Evolutionary conservation across 2,329 filamentous ascomycete genomes (phyloP).

Genomic region (Xylariomycetidae sp.): DNA sequence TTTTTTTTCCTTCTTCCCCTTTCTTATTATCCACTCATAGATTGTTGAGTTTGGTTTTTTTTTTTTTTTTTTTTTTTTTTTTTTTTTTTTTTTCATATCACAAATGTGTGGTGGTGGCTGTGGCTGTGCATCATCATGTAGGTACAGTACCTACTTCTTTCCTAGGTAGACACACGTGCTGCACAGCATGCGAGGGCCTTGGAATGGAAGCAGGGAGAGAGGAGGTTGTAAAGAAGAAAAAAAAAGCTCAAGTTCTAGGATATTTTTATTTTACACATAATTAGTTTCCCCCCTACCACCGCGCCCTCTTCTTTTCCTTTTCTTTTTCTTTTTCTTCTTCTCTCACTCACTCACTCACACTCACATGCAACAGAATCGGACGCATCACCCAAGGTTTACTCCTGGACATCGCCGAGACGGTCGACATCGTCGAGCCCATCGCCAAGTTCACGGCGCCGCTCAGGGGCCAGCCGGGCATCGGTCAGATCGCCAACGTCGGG

Average conservation of each 20-base stretch:
- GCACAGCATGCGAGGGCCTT: not conserved
- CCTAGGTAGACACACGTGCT: too few species aligned
- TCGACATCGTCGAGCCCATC: slow-evolving; percentile 85
- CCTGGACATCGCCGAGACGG: slow-evolving; percentile 60
- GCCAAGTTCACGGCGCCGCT: slow-evolving; percentile 70
- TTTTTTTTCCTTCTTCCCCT: too few species aligned
- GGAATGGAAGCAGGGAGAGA: not conserved
- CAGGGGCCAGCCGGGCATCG: slow-evolving; percentile 50
- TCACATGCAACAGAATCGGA: slow-evolving; percentile 62
- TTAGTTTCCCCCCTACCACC: too few species aligned
- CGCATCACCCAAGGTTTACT: slow-evolving; percentile 76
- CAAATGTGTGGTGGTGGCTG: too few species aligned
- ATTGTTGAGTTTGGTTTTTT: not conserved
- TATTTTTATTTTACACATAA: too few species aligned
- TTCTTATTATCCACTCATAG: too few species aligned
- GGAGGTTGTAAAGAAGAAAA: not conserved
- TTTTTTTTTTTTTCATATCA: too few species aligned
- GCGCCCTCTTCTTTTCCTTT: not conserved
- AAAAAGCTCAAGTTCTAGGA: too few species aligned
- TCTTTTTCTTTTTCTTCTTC: not conserved
- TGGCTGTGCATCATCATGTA: too few species aligned
- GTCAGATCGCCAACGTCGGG: slow-evolving; percentile 64
- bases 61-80: not conserved
- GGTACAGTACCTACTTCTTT: too few species aligned
- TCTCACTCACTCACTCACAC: too few species aligned